Percentiles rank a stretch among this genome's conserved stretches.
Evolutionary conservation across 495 filamentous ascomycete genomes (phyloP).

Genomic region (Poronia punctata): DNA sequence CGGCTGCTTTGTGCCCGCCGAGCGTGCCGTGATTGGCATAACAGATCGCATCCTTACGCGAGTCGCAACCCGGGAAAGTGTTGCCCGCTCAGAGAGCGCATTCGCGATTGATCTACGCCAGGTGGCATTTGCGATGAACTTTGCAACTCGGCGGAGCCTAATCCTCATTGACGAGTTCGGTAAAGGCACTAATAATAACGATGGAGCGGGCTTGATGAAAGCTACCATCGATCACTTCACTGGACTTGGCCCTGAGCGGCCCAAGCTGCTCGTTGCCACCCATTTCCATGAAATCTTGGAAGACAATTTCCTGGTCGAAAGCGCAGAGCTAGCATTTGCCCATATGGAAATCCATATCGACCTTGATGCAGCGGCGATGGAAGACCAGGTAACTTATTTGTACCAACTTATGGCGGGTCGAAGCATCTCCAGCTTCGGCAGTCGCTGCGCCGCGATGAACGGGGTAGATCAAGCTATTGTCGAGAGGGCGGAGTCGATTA

Average conservation of each 20-base stretch:
- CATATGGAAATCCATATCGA: conserved; percentile 86
- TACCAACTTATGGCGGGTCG: conserved; percentile 67
- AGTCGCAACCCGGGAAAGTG: conserved; percentile 79
- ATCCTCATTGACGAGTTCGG: conserved; percentile 93
- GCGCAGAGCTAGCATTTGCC: conserved; percentile 59
- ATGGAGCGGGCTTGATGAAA: conserved; percentile 81
- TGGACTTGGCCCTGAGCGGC: conserved; percentile 48
- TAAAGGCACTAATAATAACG: conserved; percentile 77
- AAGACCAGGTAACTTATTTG: conserved; percentile 81
- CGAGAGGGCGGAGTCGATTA: conserved; percentile 68
- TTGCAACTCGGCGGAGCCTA: conserved; percentile 70
- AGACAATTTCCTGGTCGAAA: conserved; percentile 52
- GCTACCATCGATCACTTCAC: conserved; percentile 76
- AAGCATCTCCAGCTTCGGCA: conserved; percentile 78
- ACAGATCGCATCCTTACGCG: conserved; percentile 92
- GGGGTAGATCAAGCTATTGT: conserved; percentile 69
- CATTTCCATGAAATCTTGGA: conserved; percentile 96
- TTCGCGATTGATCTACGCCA: conserved; percentile 94
- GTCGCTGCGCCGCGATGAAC: conserved; percentile 76
- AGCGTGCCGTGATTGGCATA: conserved; percentile 69
- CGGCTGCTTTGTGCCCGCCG: conserved; percentile 85
- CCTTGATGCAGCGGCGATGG: conserved; percentile 45
- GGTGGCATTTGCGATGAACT: conserved; percentile 67
- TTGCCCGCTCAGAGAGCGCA: conserved; percentile 78
- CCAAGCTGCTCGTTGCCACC: conserved; percentile 81